Conservation (phyloP, 1,139 yeast species). For the Candida pseudoviswanathii region DNA sequence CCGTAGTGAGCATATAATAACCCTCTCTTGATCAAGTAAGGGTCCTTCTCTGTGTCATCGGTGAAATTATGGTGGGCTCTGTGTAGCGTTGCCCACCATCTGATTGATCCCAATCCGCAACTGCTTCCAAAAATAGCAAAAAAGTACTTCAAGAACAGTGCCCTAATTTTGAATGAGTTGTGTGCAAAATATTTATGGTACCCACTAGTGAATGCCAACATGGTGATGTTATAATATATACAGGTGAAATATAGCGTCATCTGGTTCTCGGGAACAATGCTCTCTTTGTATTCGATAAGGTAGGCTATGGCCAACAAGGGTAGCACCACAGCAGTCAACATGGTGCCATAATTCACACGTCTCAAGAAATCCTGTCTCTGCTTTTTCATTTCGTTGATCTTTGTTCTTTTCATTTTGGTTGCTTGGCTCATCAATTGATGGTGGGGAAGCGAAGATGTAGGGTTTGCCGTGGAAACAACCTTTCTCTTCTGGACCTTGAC, state of each 20-base stretch:
- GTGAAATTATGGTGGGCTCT: conserved; percentile 68
- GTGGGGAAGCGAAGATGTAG: conserved; percentile 4
- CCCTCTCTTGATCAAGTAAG: conserved; percentile 64
- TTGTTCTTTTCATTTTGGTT: conserved; percentile 15
- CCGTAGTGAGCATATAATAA: conserved; percentile 64
- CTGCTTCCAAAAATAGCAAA: conserved; percentile 60
- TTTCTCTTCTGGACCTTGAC: conserved; percentile 25
- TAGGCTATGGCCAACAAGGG: conserved; percentile 31
- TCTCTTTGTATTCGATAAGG: conserved; percentile 19
- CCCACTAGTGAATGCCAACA: conserved; percentile 45
- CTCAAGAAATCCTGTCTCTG: conserved; percentile 35
- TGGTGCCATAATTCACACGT: conserved; percentile 35
- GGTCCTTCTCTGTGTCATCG: conserved; percentile 69
- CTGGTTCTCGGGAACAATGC: conserved; percentile 27
- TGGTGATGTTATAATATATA: conserved; percentile 39
- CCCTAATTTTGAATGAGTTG: conserved; percentile 48
- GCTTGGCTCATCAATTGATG: conserved; percentile 16
- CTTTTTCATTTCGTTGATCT: conserved; percentile 30
- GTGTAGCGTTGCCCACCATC: conserved; percentile 67
- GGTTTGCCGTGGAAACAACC: conserved; percentile 10
- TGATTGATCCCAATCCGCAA: conserved; percentile 62
- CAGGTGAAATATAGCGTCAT: conserved; percentile 34
- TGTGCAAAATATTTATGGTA: conserved; percentile 58
- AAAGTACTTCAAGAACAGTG: conserved; percentile 35
- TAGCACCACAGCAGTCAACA: conserved; percentile 34